Evolutionary conservation across 192 early-diverging fungal species (phyloP), one percentile per base, ranked within the genome.

Genomic region (Chytriomyces confervae): DNA sequence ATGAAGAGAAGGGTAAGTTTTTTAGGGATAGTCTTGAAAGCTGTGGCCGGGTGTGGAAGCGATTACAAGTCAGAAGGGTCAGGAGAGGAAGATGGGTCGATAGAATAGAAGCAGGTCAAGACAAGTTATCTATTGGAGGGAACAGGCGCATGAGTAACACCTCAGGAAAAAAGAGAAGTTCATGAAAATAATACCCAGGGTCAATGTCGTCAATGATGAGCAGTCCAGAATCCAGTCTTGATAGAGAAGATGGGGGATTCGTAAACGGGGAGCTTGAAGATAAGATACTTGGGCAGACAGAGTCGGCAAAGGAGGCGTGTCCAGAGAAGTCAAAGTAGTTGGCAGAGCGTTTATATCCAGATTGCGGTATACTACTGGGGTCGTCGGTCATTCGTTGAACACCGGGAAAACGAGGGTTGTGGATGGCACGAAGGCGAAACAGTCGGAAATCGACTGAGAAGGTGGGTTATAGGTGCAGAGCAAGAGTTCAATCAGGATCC

Each of bases 371-470:
- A 69, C 48, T 29, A 47, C 69, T 71, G 20, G 69, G 69, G 69
- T 71, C 69, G 29, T 71, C 69, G 11, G 69, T 71, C 69, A 71
- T 71, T 71, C 47, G 69, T 23, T 71, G 43, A 13, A 24, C 18
- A 23, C 7, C 69, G 9, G 44, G 45, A 27, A 29, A 29, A 64
- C 8, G 20, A 13, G 62, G 62, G 20, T 18, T 18, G 62, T 24
- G 62, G 27, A 29, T 18, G 62, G 62, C 29, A 13, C 20, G 11
- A 24, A 18, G 62, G 62, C 11, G 18, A 64, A 64, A 18, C 11
- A 64, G 20, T 29, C 18, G 27, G 11, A 64, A 64, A 23, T 18
- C 6, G 27, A 24, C 11, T 18, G 62, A 29, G 62, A 64, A 24
- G 27, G 29, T 13, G 36, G 36, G 36, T 36, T 36, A 2, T 36